phyloP scores from a whole-genome alignment of 768 basidiomycete species.

The Termitomyces sp. region DNA sequence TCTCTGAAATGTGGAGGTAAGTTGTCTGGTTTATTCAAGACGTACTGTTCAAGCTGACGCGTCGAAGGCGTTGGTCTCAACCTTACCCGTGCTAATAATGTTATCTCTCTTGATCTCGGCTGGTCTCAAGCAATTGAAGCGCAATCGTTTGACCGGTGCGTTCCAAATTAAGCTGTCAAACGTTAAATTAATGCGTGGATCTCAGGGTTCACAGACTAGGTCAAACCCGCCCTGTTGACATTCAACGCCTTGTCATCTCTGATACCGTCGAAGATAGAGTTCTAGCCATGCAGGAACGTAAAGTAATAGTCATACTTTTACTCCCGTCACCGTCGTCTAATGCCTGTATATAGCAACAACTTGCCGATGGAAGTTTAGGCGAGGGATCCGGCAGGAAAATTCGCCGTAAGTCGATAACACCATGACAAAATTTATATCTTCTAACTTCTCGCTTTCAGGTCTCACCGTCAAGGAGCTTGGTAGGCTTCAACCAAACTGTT shows the following conservation, averaged over 20 bases:
- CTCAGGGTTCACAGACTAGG: slow-evolving; percentile 46
- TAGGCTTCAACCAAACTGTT: slow-evolving; percentile 11
- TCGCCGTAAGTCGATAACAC: slow-evolving; percentile 31
- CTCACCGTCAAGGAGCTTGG: slow-evolving; percentile 47
- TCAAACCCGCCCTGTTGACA: slow-evolving; percentile 43
- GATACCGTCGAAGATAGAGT: slow-evolving; percentile 71
- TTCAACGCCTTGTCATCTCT: slow-evolving; percentile 51
- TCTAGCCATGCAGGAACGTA: slow-evolving; percentile 54
- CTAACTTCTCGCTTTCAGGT: slow-evolving; percentile 18
- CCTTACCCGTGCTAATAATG: slow-evolving; percentile 57
- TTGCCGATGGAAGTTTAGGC: slow-evolving; percentile 57
- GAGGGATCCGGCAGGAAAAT: slow-evolving; percentile 59
- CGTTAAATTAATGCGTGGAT: slow-evolving; percentile 3
- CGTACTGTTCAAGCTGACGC: background rate
- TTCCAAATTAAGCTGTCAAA: background rate
- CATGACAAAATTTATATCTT: background rate
- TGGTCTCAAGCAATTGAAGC: slow-evolving; percentile 61
- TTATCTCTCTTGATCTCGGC: slow-evolving; percentile 57
- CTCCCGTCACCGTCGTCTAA: background rate
- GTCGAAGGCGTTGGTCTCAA: slow-evolving; percentile 44
- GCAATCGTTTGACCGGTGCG: slow-evolving; percentile 50
- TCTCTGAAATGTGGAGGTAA: slow-evolving; percentile 57
- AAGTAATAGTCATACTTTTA: slow-evolving; percentile 25
- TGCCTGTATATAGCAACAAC: slow-evolving; percentile 30
- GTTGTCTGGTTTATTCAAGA: background rate